Conservation (phyloP, 2,329 filamentous ascomycete genomes). For the Triangularia verruculosa region DNA sequence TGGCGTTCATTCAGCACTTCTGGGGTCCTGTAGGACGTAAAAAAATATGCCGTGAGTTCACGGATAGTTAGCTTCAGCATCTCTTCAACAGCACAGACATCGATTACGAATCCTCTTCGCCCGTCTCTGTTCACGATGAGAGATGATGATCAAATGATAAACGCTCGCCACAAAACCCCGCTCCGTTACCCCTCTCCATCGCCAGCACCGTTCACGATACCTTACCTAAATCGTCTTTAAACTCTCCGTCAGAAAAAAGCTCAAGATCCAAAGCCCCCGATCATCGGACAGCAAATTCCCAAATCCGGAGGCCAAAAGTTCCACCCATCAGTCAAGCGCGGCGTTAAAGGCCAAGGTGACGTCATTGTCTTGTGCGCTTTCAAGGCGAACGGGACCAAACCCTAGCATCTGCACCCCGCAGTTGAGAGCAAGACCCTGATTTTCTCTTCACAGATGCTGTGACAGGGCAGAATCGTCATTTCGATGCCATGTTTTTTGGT, state of each 20-base stretch:
- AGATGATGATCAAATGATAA: background rate
- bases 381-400: background rate
- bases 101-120: too few relatives aligned
- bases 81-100: too few relatives aligned
- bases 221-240: background rate
- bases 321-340: background rate
- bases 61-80: too few relatives aligned
- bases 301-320: background rate
- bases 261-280: background rate
- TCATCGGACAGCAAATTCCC: background rate
- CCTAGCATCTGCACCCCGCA: background rate
- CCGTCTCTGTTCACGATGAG: background rate
- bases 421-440: background rate
- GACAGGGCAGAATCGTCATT: background rate
- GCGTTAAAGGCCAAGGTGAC: background rate
- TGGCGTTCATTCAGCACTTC: too few relatives aligned
- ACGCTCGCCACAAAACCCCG: background rate
- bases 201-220: background rate
- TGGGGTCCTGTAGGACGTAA: too few relatives aligned
- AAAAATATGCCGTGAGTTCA: too few relatives aligned
- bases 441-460: background rate
- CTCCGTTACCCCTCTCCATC: background rate
- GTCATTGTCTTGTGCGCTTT: background rate
- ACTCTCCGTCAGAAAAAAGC: background rate
- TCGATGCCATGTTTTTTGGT: background rate